A percentile compares a stretch with the other conserved stretches of the same genome.
Evolutionary conservation across 1,284 basidiomycete species (phyloP).

Genomic region (Cystobasidium slooffiae): DNA sequence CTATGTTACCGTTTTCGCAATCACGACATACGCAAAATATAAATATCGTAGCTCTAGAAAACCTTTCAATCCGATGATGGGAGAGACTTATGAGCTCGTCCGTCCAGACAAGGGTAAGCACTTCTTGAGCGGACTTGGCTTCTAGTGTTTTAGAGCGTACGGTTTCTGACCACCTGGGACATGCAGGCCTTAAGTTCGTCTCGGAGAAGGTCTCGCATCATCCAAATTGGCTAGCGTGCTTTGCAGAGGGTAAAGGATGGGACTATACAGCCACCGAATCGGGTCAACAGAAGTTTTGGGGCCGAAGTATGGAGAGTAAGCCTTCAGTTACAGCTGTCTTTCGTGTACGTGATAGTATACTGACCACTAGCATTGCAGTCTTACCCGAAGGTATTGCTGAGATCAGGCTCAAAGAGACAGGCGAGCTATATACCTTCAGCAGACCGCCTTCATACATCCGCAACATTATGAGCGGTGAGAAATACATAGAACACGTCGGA

Average conservation of each 20-base stretch:
- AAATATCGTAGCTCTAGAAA: slow-evolving; percentile 78
- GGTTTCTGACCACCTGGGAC: too few relatives aligned
- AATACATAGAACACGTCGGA: slow-evolving; percentile 79
- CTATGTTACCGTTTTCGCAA: slow-evolving; percentile 78
- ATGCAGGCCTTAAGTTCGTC: slow-evolving; percentile 67
- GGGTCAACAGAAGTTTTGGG: slow-evolving; percentile 87
- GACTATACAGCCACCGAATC: slow-evolving; percentile 70
- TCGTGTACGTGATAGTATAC: neutral
- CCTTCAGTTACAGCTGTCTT: too few relatives aligned
- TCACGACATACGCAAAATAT: slow-evolving; percentile 72
- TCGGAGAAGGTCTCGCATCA: slow-evolving; percentile 88
- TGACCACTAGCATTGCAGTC: slow-evolving; percentile 15
- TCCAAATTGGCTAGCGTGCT: slow-evolving; percentile 77
- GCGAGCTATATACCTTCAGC: slow-evolving; percentile 49
- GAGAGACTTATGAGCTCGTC: slow-evolving; percentile 82
- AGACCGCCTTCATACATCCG: slow-evolving; percentile 81
- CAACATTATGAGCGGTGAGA: slow-evolving; percentile 85
- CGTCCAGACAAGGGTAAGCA: slow-evolving; percentile 60
- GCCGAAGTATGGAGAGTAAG: slow-evolving; percentile 56
- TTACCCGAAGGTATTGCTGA: slow-evolving; percentile 40
- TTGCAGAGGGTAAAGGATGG: slow-evolving; percentile 78
- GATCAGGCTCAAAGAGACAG: slow-evolving; percentile 47
- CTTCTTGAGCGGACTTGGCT: neutral
- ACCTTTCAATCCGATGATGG: slow-evolving; percentile 86
- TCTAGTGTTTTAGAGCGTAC: too few relatives aligned